Evolutionary conservation across 225 moss, liverwort and hornwort species (phyloP), one percentile per base, ranked within the genome.

Genomic region (Physcomitrellopsis africana): DNA sequence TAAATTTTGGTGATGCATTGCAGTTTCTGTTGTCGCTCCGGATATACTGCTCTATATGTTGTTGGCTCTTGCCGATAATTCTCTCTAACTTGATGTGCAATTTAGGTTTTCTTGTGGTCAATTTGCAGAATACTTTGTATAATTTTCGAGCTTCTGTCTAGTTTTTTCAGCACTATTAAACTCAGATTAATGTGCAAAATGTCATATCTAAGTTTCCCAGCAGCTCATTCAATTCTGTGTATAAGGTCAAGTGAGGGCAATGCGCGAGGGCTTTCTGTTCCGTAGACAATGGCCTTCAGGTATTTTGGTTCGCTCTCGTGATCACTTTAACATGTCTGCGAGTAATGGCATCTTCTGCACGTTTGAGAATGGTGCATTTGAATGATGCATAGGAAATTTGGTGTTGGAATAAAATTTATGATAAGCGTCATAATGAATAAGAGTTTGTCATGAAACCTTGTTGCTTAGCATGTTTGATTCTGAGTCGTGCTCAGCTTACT

Each of bases 301-400:
- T 23, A 49, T 16, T 15, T 67, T 67, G 48, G 26, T 26, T 48
- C 24, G 11, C 12, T 8, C 26, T 24, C 51, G 12, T 51, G 12
- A 51, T 51, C 16, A 14, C 10, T 51, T 51, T 51, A 3, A 15
- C 51, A 51, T 51, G 46, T 24, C 24, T 24, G 24, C 46, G 46
- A 47, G 12, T 3, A 47, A 9, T 47, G 46, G 46, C 46, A 24
- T 1, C 10, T 9, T 47, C 46, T 47, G 46, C 46, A 47, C 46
- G 12, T 37, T 47, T 16, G 15, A 72, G 52, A 66, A 52, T 27
- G 60, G 27, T 26, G 24, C 18, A 19, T 53, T 8, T 52, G 63
- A 74, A 63, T 61, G 47, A 73, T 63, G 11, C 37, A 23, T 54
- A 27, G 16, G 19, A 45, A 29, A 15, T 76, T 58, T 48, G 49